Evolutionary conservation across 495 filamentous ascomycete genomes (phyloP), one percentile per base, ranked within the genome.

Genomic region (Trichoderma asperelloides): DNA sequence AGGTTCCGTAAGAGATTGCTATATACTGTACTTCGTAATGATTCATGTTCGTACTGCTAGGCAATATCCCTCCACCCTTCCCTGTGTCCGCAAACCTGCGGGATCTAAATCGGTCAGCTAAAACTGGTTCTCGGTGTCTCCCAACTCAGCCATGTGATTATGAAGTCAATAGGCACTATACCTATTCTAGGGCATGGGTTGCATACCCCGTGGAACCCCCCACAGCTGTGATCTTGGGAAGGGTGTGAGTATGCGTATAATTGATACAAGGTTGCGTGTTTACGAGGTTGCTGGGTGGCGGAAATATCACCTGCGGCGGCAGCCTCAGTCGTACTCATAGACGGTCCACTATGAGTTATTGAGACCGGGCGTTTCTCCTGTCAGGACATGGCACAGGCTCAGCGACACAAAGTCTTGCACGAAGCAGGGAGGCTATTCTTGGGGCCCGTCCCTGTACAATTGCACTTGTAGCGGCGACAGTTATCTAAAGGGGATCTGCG

Each of bases 171-270:
- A 13, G 23, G 27, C 27, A 60, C 55, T 30, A 60, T 55, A 18
- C 15, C 55, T 25, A 60, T 18, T 60, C 27, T 60, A n/a, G 47
- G 47, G 47, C 15, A 51, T 18, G 47, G n/a, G 21, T 3, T n/a
- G 47, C 55, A 60, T 30, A 4, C 55, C 30, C 23, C 27, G 27
- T 60, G 55, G 25, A 30, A 25, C 2, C 55, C 55, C 55, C 55
- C 55, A 60, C 55, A 60, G n/a, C 9, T 27, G 33, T 13, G 55
- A 60, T 30, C 55, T 11, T 16, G 27, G 55, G 27, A 37, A 28
- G 55, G 55, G 55, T 30, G 55, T 60, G 55, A 60, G 55, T 60
- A 30, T 60, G 55, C 55, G 55, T 30, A 60, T 60, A 30, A 60
- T 60, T 60, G 55, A 23, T 27, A 25, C 55, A 60, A 28, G 55